Evolutionary conservation across 805 yeast genomes (phyloP).

Genomic region (Maudiozyma barnettii): DNA sequence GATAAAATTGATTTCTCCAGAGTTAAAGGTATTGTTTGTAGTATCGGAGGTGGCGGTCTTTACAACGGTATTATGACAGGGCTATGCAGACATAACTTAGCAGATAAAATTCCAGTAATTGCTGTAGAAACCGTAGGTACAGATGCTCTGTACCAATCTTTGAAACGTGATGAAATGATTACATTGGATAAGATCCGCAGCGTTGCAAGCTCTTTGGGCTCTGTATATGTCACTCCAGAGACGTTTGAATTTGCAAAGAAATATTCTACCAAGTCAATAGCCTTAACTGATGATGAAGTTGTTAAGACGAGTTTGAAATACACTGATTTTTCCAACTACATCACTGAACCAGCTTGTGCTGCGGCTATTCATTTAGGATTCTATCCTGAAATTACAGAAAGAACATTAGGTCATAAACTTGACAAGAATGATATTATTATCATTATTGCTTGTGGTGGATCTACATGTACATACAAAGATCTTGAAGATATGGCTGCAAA

Average conservation of each 20-base stretch:
- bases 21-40: conserved; percentile 40
- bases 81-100: conserved; percentile 27
- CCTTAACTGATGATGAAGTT: conserved; percentile 46
- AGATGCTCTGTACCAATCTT: conserved; percentile 43
- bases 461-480: conserved; percentile 26
- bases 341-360: conserved; percentile 67
- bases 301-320: conserved; percentile 41
- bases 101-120: conserved; percentile 31
- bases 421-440: conserved; percentile 37
- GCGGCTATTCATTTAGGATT: conserved; percentile 49
- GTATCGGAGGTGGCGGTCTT: conserved; percentile 50
- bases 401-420: conserved; percentile 5
- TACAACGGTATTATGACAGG: conserved; percentile 43
- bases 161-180: conserved; percentile 37
- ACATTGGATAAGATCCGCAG: conserved; percentile 37
- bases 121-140: conserved; percentile 53
- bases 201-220: conserved; percentile 54
- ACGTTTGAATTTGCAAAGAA: conserved; percentile 35
- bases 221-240: conserved; percentile 41
- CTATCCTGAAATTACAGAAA: conserved; percentile 15
- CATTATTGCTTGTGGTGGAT: conserved; percentile 51
- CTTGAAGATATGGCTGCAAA: conserved; percentile 6
- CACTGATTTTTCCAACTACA: conserved; percentile 39
- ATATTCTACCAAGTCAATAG: conserved; percentile 33
- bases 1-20: conserved; percentile 12